These are phyloP conservation scores for Clavispora asparagi DNA, from an alignment of 805 yeast genomes.

Conservation along the genomic window DNA sequence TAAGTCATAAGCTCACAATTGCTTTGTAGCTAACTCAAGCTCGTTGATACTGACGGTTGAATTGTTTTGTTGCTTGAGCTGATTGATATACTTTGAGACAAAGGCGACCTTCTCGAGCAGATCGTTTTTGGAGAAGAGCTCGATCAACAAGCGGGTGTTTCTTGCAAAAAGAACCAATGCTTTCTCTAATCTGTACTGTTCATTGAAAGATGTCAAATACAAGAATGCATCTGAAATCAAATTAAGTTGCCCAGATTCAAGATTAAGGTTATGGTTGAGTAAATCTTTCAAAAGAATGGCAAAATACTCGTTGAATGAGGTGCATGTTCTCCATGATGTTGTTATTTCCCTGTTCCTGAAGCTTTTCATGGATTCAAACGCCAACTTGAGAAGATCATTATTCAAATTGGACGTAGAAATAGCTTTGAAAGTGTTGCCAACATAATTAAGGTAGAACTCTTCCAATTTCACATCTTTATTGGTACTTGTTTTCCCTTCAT, in stretches of 20 bases:
- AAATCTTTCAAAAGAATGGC: conserved; percentile 4
- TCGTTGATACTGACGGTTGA: conserved; percentile 17
- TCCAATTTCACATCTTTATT: conserved; percentile 30
- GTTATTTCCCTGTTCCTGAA: conserved; percentile 22
- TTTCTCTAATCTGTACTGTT: conserved; percentile 17
- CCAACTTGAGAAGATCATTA: conserved; percentile 21
- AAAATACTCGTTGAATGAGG: conserved; percentile 41
- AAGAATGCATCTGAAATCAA: conserved; percentile 4
- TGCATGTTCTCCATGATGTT: conserved; percentile 60
- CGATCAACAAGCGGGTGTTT: conserved; percentile 19
- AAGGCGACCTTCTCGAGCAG: conserved; percentile 7
- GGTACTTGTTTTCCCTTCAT: conserved; percentile 25
- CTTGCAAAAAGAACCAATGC: conserved; percentile 38
- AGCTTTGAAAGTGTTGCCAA: conserved; percentile 20
- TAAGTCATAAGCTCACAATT: not conserved
- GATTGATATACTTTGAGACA: conserved; percentile 11
- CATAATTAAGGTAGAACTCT: conserved; percentile 40
- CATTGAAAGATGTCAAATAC: conserved; percentile 16
- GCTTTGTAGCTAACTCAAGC: conserved; percentile 2
- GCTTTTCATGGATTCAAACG: conserved; percentile 18
- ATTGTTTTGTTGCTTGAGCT: conserved; percentile 13
- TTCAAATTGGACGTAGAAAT: conserved; percentile 7
- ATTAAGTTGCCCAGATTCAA: not conserved
- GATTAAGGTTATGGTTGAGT: not conserved
- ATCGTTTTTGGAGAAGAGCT: conserved; percentile 12